Evolutionary conservation across 441 rosid genomes (phyloP).

Genomic region (Viola pubescens): DNA sequence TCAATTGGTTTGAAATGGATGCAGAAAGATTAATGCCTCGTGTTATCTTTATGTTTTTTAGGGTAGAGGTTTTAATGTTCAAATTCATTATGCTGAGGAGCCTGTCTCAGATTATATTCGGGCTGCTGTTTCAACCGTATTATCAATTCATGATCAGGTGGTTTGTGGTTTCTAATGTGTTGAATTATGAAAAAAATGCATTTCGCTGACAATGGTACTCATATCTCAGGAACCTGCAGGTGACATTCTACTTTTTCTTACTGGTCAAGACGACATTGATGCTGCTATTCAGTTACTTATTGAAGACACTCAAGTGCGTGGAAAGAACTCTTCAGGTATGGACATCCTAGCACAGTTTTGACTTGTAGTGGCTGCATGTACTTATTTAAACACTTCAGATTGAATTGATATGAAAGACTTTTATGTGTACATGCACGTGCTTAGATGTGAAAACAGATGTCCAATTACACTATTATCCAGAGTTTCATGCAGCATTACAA

Average conservation of each 20-base stretch:
- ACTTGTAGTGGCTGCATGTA: not conserved
- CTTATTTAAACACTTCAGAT: too few relatives aligned
- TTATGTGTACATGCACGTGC: too few relatives aligned
- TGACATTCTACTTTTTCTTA: slow-evolving; percentile 85
- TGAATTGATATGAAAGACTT: too few relatives aligned
- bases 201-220: slow-evolving; percentile 1
- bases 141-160: slow-evolving; percentile 79
- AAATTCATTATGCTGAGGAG: slow-evolving; percentile 74
- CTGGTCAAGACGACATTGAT: slow-evolving; percentile 97
- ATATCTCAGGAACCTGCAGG: slow-evolving; percentile 70
- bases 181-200: not conserved
- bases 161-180: not conserved
- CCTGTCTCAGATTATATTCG: slow-evolving; percentile 80
- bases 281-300: slow-evolving; percentile 56
- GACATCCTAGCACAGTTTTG: not conserved
- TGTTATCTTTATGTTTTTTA: slow-evolving; percentile 23
- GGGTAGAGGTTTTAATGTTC: slow-evolving; percentile 95
- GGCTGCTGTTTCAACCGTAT: slow-evolving; percentile 70
- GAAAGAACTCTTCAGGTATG: slow-evolving; percentile 60
- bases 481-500: too few relatives aligned
- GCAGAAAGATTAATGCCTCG: slow-evolving; percentile 4
- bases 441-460: too few relatives aligned
- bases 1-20: slow-evolving; percentile 3
- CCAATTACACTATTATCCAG: too few relatives aligned
- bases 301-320: slow-evolving; percentile 59